Percentiles rank a stretch among this genome's conserved stretches.
These are phyloP conservation scores for Asterella californica DNA, from an alignment of 225 moss, liverwort and hornwort species.

Conservation along the genomic window DNA sequence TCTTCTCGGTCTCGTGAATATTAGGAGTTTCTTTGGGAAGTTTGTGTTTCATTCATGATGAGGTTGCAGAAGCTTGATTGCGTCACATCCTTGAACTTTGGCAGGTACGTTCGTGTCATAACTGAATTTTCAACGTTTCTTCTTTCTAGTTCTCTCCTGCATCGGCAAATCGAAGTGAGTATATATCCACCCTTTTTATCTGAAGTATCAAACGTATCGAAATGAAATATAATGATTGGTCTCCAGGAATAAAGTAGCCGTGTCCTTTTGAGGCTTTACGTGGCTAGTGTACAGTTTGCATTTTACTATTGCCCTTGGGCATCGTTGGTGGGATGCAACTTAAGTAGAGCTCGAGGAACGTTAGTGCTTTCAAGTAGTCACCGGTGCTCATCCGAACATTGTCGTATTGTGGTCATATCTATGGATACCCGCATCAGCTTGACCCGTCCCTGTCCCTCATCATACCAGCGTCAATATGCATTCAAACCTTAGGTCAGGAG, in stretches of 20 bases:
- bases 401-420: too few relatives aligned
- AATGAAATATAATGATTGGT: too few relatives aligned
- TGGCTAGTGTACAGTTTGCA: too few relatives aligned
- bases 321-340: too few relatives aligned
- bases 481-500: neutral
- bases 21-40: neutral
- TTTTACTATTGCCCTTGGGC: too few relatives aligned
- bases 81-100: slow-evolving; percentile 3
- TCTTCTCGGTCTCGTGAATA: too few relatives aligned
- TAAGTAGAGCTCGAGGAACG: too few relatives aligned
- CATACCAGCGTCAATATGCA: neutral
- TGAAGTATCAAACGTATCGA: neutral
- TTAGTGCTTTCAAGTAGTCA: too few relatives aligned
- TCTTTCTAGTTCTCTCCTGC: slow-evolving; percentile 66
- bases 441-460: neutral
- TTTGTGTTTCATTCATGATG: neutral
- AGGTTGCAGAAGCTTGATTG: neutral
- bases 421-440: too few relatives aligned
- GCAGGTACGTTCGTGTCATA: slow-evolving; percentile 80
- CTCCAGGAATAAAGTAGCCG: too few relatives aligned
- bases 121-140: slow-evolving; percentile 58
- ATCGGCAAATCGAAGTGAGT: slow-evolving; percentile 54
- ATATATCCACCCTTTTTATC: neutral
- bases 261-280: too few relatives aligned
- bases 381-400: too few relatives aligned